Conservation (phyloP, 805 yeast genomes). For the Lipomyces anomalus region DNA sequence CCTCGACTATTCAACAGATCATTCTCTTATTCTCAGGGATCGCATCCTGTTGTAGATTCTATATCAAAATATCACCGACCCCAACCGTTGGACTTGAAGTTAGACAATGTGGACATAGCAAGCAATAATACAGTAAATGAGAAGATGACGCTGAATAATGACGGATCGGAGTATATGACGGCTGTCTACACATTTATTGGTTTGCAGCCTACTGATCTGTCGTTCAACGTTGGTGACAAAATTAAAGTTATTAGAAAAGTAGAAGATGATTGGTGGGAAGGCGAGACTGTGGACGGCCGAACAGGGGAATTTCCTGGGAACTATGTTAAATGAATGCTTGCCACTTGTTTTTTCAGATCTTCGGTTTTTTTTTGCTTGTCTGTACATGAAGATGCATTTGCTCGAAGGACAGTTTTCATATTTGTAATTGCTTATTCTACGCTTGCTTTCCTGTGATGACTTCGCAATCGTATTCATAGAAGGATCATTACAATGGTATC, state of each 20-base stretch:
- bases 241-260: constrained; percentile 34
- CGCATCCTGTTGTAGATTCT: background rate
- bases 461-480: too few relatives aligned
- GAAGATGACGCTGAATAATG: too few relatives aligned
- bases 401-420: too few relatives aligned
- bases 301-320: constrained; percentile 46
- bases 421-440: too few relatives aligned
- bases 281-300: constrained; percentile 37
- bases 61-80: background rate
- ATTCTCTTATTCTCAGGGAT: background rate
- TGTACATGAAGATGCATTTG: too few relatives aligned
- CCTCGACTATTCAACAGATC: constrained; percentile 4
- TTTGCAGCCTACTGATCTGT: constrained; percentile 36
- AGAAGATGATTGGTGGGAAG: constrained; percentile 49
- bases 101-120: too few relatives aligned
- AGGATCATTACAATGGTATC: too few relatives aligned
- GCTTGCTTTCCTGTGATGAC: too few relatives aligned
- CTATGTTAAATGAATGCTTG: constrained; percentile 35
- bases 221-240: constrained; percentile 36
- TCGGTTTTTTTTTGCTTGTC: too few relatives aligned
- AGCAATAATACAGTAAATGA: too few relatives aligned
- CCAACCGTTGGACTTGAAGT: background rate
- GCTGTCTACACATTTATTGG: constrained; percentile 36
- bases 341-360: too few relatives aligned
- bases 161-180: constrained; percentile 28